Percentiles rank a stretch among this genome's conserved stretches.
Conservation (phyloP, 768 basidiomycete genomes). For the Mycena filopes region DNA sequence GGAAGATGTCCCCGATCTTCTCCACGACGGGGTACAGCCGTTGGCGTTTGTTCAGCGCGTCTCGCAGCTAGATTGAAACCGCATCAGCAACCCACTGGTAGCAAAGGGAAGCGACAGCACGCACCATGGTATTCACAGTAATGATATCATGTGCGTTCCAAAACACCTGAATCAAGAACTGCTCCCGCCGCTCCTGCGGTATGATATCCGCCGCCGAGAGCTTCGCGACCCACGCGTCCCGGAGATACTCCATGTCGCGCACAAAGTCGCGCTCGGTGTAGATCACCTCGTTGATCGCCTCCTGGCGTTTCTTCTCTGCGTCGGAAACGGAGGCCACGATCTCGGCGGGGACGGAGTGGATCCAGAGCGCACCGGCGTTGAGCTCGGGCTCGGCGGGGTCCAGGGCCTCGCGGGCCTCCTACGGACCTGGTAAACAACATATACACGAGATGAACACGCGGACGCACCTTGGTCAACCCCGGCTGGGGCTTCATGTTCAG, state of each 20-base stretch:
- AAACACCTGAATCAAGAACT: constrained; percentile 94
- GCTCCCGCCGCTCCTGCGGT: constrained; percentile 76
- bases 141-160: constrained; percentile 98
- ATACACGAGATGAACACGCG: background rate
- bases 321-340: constrained; percentile 93
- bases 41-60: constrained; percentile 94
- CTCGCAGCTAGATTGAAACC: constrained; percentile 66
- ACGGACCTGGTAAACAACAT: background rate
- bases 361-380: constrained; percentile 85
- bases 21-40: constrained; percentile 95
- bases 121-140: constrained; percentile 74
- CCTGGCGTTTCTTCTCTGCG: constrained; percentile 93
- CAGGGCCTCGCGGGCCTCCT: constrained; percentile 32
- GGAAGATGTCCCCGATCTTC: constrained; percentile 88
- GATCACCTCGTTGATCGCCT: constrained; percentile 97
- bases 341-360: constrained; percentile 95
- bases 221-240: constrained; percentile 96
- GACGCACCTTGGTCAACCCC: constrained; percentile 72
- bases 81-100: background rate
- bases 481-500: constrained; percentile 95
- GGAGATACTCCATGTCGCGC: constrained; percentile 96
- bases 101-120: background rate
- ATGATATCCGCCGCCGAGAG: constrained; percentile 82
- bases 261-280: constrained; percentile 98
- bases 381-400: constrained; percentile 24